Percentiles rank a stretch among this genome's conserved stretches.
Conservation (phyloP, 345 rosid genomes). For the Brassica juncea region DNA sequence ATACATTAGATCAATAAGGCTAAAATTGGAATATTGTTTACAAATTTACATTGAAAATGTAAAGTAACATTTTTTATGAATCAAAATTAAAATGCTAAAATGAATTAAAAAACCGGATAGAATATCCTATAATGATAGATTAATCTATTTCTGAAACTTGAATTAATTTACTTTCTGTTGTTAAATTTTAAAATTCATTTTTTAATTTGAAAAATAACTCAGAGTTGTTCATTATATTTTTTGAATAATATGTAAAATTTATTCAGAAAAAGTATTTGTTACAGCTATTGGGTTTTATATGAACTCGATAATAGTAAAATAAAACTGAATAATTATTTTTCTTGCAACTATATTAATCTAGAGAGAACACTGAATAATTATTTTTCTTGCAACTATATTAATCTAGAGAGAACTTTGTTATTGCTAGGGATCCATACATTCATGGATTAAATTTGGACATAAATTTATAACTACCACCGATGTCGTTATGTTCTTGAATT, state of each 20-base stretch:
- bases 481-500: conserved; percentile 34
- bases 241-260: too few species aligned
- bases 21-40: too few species aligned
- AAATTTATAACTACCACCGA: neutral
- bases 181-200: neutral
- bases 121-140: neutral
- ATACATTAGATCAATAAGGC: too few species aligned
- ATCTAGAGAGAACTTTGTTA: neutral
- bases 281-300: neutral
- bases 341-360: neutral
- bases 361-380: neutral
- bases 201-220: neutral
- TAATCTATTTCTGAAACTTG: neutral
- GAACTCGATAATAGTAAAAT: neutral
- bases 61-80: too few species aligned
- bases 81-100: too few species aligned
- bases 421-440: neutral
- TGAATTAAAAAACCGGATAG: too few species aligned
- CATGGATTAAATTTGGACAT: neutral
- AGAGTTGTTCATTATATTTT: neutral
- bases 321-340: neutral
- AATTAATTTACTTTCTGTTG: neutral
- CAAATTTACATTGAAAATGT: too few species aligned
- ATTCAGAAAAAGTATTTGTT: too few species aligned
- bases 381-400: neutral